These are phyloP conservation scores for Cyclocybe aegerita DNA, from an alignment of 768 basidiomycete species.

Conservation along the genomic window DNA sequence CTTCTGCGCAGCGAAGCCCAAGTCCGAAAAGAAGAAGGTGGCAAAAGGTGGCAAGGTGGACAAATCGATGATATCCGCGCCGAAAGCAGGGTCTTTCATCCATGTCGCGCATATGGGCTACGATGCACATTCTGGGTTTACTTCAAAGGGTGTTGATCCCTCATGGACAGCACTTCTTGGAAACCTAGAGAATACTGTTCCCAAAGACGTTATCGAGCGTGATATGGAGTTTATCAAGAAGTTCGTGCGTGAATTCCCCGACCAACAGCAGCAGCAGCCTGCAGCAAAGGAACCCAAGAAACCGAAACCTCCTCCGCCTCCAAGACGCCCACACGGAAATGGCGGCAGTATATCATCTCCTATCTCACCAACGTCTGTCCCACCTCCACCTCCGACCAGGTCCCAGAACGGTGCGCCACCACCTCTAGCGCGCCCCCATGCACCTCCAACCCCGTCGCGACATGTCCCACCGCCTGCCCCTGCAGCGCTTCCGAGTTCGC, in stretches of 20 bases:
- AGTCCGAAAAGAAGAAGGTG: conserved; percentile 54
- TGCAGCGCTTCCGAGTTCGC: conserved; percentile 31
- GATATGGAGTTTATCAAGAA: conserved; percentile 90
- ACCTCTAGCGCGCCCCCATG: conserved; percentile 34
- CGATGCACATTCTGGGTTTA: conserved; percentile 84
- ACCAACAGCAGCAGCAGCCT: conserved; percentile 27
- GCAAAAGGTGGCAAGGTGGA: conserved; percentile 78
- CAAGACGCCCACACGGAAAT: conserved; percentile 41
- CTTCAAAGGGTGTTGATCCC: conserved; percentile 83
- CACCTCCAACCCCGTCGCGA: conserved; percentile 29
- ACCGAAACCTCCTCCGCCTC: conserved; percentile 53
- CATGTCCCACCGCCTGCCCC: conserved; percentile 38
- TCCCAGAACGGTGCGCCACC: conserved; percentile 28
- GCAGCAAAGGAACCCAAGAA: conserved; percentile 41
- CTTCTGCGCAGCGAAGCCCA: conserved; percentile 41
- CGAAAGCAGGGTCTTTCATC: conserved; percentile 74
- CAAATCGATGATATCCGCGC: conserved; percentile 90
- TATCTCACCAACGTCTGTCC: conserved; percentile 34
- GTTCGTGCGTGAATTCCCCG: conserved; percentile 60
- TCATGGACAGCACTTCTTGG: conserved; percentile 80
- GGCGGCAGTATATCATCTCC: conserved; percentile 35
- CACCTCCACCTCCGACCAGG: conserved; percentile 33
- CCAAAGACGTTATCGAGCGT: conserved; percentile 63
- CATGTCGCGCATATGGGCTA: conserved; percentile 97
- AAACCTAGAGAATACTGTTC: conserved; percentile 59